A percentile compares a stretch with the other conserved stretches of the same genome.
Conservation (phyloP, 108 stramenopile species). For the Cyclotella atomus region DNA sequence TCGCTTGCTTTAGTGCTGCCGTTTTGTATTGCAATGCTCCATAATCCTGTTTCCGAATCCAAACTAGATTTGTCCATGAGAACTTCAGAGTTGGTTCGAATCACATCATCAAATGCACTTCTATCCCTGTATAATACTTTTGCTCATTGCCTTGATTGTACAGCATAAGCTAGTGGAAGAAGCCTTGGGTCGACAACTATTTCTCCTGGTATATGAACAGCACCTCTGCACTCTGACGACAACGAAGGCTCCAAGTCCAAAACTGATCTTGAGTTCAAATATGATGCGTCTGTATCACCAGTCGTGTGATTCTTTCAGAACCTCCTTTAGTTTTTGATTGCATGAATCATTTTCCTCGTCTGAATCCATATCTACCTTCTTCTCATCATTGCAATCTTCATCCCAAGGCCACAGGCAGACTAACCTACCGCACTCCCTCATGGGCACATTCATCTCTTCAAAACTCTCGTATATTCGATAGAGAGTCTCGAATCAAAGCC, state of each 20-base stretch:
- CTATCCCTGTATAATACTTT: conserved; percentile 18
- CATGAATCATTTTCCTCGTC: background rate
- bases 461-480: conserved; percentile 59
- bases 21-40: conserved; percentile 41
- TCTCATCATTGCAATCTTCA: conserved; percentile 30
- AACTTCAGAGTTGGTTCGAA: conserved; percentile 27
- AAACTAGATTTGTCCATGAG: conserved; percentile 41
- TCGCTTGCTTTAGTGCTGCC: background rate
- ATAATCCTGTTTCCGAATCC: conserved; percentile 35
- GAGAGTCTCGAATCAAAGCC: conserved; percentile 74
- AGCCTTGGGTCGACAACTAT: conserved; percentile 88
- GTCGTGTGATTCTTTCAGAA: conserved; percentile 69
- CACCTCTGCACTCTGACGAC: conserved; percentile 48
- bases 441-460: conserved; percentile 65
- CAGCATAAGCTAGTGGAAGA: conserved; percentile 70
- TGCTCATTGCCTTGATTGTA: conserved; percentile 73
- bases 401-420: conserved; percentile 80
- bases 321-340: conserved; percentile 13
- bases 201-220: conserved; percentile 81
- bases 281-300: conserved; percentile 73
- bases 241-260: conserved; percentile 61
- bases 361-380: background rate
- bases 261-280: conserved; percentile 46
- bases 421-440: conserved; percentile 67
- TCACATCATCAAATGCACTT: conserved; percentile 9